phyloP scores from a whole-genome alignment of 1,284 basidiomycete species.

The Butyriboletus appendiculatus region DNA sequence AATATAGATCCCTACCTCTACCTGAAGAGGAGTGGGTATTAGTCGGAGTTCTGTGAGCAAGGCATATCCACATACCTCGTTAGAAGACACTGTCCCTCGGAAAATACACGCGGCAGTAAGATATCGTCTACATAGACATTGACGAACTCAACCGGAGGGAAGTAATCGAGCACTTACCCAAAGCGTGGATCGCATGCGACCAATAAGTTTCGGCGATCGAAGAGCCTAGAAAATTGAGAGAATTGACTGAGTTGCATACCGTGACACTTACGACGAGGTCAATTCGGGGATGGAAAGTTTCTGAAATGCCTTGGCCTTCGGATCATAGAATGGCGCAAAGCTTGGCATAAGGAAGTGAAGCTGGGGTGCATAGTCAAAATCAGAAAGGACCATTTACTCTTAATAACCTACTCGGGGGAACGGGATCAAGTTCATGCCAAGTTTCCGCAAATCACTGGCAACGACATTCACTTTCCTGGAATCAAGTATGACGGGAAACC shows the following conservation, averaged over 20 bases:
- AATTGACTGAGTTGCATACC: neutral
- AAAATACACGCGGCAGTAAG: slow-evolving; percentile 88
- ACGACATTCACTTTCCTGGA: neutral
- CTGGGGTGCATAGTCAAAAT: slow-evolving; percentile 35
- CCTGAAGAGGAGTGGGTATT: slow-evolving; percentile 34
- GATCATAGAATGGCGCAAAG: slow-evolving; percentile 79
- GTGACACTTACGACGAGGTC: slow-evolving; percentile 55
- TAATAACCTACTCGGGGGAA: slow-evolving; percentile 76
- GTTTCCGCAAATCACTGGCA: slow-evolving; percentile 85
- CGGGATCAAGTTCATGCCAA: slow-evolving; percentile 91
- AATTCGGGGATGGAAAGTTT: slow-evolving; percentile 67
- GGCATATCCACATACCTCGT: slow-evolving; percentile 60
- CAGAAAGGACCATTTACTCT: neutral
- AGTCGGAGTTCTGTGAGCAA: neutral
- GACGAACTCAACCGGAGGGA: neutral
- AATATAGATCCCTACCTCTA: slow-evolving; percentile 26
- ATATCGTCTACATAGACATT: slow-evolving; percentile 57
- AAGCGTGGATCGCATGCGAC: slow-evolving; percentile 85
- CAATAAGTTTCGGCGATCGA: slow-evolving; percentile 78
- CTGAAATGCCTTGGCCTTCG: slow-evolving; percentile 63
- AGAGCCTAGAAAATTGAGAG: slow-evolving; percentile 51
- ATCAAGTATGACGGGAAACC: slow-evolving; percentile 14
- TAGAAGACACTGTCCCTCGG: slow-evolving; percentile 79
- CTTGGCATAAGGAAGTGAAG: slow-evolving; percentile 92
- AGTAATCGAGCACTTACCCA: slow-evolving; percentile 48